Evolutionary conservation across 345 rosid species (phyloP).

Genomic region (Eucalyptus rudis): DNA sequence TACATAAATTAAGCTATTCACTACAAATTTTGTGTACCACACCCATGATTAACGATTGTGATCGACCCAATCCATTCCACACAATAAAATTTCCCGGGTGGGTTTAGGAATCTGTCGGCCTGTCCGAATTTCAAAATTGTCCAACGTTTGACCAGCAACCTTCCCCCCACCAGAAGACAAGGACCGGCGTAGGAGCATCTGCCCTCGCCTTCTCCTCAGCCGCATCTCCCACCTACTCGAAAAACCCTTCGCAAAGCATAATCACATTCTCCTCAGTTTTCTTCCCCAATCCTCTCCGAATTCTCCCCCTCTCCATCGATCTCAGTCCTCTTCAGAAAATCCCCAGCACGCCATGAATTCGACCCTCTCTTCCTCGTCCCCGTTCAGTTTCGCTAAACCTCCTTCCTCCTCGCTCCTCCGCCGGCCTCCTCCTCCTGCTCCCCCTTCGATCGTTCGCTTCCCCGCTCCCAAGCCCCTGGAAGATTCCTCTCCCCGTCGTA

Average conservation of each 20-base stretch:
- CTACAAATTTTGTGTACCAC: rapidly evolving
- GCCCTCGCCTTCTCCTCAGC: background rate
- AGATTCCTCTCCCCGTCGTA: background rate
- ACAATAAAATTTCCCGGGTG: background rate
- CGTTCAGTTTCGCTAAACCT: background rate
- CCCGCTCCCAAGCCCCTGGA: background rate
- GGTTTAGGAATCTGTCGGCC: background rate
- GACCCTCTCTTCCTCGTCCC: background rate
- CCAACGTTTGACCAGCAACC: background rate
- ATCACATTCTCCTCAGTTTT: background rate
- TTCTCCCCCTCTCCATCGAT: background rate
- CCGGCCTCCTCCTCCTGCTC: background rate
- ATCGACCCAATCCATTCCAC: rapidly evolving
- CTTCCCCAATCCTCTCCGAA: background rate
- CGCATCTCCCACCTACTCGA: background rate
- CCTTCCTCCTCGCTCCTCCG: background rate
- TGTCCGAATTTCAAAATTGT: background rate
- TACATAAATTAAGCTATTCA: too few relatives aligned
- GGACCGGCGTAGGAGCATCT: background rate
- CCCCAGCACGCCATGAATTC: background rate
- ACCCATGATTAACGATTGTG: rapidly evolving
- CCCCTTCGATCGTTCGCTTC: background rate
- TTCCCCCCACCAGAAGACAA: background rate
- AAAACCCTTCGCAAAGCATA: background rate
- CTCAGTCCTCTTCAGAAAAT: background rate